A percentile compares a stretch with the other conserved stretches of the same genome.
Conservation (phyloP, 2,329 filamentous ascomycete genomes). For the Lasiodiplodia sp. region DNA sequence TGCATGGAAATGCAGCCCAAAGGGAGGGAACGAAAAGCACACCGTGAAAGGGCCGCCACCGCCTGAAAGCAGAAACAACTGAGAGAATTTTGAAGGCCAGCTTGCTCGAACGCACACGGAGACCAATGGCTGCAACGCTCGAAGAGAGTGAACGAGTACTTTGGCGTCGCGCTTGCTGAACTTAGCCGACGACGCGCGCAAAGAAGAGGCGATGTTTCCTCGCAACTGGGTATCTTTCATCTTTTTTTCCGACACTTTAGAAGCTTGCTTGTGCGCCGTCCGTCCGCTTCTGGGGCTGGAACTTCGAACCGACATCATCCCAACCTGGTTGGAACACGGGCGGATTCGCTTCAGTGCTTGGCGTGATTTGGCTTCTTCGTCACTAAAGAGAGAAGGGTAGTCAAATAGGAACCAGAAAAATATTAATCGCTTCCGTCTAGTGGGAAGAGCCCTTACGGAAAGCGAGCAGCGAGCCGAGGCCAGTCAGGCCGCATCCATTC, state of each 20-base stretch:
- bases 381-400: conserved; percentile 16
- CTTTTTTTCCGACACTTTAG: conserved; percentile 22
- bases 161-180: conserved; percentile 18
- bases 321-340: not conserved
- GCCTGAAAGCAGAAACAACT: conserved; percentile 14
- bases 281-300: not conserved
- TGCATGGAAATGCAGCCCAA: conserved; percentile 15
- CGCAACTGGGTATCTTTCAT: conserved; percentile 29
- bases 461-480: conserved; percentile 83
- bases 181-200: conserved; percentile 4
- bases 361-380: not conserved
- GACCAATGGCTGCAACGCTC: conserved; percentile 5
- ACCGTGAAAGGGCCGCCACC: not conserved
- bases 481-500: conserved; percentile 83
- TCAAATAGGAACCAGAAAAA: conserved; percentile 27
- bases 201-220: conserved; percentile 16
- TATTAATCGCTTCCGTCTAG: conserved; percentile 35
- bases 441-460: conserved; percentile 75
- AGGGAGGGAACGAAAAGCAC: conserved; percentile 23
- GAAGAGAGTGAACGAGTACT: conserved; percentile 19
- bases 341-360: not conserved
- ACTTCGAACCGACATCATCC: not conserved
- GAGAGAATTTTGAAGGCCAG: conserved; percentile 8
- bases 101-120: conserved; percentile 23
- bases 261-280: not conserved